Base-by-base conservation (phyloP, 129 eudicot species). In the Mikania micrantha region DNA sequence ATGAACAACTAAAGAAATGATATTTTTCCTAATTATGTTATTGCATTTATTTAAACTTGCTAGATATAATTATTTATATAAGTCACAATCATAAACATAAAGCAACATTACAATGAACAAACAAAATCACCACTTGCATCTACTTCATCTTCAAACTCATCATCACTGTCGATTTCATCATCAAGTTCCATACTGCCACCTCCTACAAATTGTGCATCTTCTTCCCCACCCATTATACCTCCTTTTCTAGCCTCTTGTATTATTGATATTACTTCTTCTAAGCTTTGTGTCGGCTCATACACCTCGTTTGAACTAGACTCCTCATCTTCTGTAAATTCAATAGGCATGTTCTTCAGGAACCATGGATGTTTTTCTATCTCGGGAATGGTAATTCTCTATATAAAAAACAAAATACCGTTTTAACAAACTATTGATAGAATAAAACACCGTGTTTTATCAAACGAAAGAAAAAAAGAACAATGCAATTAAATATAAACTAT, bases 181-280 rank as follows among this genome's bases (percentile, higher is more conserved):
- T 87, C 95, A 58, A 88, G 82, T 39, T 93, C 95, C 90, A 82
- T 82, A 73, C 96, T 85, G 6, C 82, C 87, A 22, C 87, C 87
- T 1, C 68, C 87, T 5, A 84, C 73, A 67, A 86, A 84, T 21
- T 57, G 79, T 65, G 74, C 95, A 9, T 67, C 83, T 21, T 24
- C 38, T 67, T 78, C 83, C 13, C 69, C 71, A 50, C 66, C 88
- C 34, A 31, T 75, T 29, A 17, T 53, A 10, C 79, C 73, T 7
- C 79, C 73, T 54, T 71, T 83, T 40, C 84, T 72, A 9, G 97
- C 97, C 60, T 91, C 96, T 67, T 82, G 74, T 49, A 91, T 66
- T 66, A 88, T 85, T 0, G 76, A 67, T 62, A 85, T 57, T 47
- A 85, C 83, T 77, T 88, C 87, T 62, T 88, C 91, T 7, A 69